Evolutionary conservation across 495 filamentous ascomycete genomes (phyloP).

Genomic region (Cladorrhinum samala): DNA sequence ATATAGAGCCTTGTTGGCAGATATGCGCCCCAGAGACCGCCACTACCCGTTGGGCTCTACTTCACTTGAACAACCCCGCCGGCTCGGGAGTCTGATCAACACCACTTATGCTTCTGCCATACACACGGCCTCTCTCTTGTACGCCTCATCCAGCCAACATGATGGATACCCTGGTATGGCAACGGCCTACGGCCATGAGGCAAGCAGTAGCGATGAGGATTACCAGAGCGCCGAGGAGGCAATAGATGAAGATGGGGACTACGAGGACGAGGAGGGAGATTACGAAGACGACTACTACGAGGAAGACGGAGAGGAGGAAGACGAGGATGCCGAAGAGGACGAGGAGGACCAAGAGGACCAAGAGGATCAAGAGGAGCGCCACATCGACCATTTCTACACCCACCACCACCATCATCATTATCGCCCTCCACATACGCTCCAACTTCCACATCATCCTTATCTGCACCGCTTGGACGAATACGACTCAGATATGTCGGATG

Average conservation of each 20-base stretch:
- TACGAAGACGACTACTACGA: not conserved
- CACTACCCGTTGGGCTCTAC: not conserved
- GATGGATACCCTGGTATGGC: not conserved
- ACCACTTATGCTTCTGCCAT: not conserved
- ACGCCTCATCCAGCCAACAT: not conserved
- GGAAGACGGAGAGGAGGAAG: not conserved
- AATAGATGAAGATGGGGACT: not conserved
- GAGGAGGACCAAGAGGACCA: not conserved
- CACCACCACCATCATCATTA: conserved; percentile 4
- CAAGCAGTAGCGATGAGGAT: too few relatives aligned
- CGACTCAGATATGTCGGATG: conserved; percentile 13
- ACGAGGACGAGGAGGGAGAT: conserved; percentile 1
- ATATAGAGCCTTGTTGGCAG: not conserved
- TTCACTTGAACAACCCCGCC: conserved; percentile 2
- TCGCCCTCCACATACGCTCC: conserved; percentile 4
- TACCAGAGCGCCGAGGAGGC: too few relatives aligned
- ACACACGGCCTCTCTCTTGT: not conserved
- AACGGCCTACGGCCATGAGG: not conserved
- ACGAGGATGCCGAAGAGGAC: too few relatives aligned
- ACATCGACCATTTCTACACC: conserved; percentile 10
- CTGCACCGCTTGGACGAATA: not conserved
- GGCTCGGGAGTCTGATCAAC: conserved; percentile 2
- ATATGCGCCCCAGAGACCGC: conserved; percentile 4
- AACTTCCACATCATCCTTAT: not conserved
- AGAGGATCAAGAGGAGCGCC: conserved; percentile 10